These are phyloP conservation scores for Allodekkera sacchari DNA, from an alignment of 805 yeast genomes.

Conservation along the genomic window DNA sequence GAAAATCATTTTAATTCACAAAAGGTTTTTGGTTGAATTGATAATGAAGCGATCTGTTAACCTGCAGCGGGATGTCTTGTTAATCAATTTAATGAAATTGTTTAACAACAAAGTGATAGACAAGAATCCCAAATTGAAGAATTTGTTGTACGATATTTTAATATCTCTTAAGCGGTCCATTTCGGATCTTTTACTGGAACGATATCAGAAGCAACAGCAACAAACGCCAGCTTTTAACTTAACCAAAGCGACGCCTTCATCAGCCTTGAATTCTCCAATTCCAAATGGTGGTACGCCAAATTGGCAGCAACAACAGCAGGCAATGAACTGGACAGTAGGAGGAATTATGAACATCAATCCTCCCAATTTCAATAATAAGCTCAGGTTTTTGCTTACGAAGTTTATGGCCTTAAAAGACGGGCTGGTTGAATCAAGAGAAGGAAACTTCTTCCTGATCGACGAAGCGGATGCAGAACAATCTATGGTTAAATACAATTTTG, in stretches of 20 bases:
- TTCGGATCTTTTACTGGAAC: constrained; percentile 18
- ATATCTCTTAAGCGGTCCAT: constrained; percentile 39
- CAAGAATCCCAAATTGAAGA: constrained; percentile 40
- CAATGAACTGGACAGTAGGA: neutral
- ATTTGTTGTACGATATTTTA: constrained; percentile 51
- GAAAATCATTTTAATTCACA: constrained; percentile 52
- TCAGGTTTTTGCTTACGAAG: constrained; percentile 17
- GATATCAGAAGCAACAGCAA: constrained; percentile 8
- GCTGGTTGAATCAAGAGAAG: constrained; percentile 13
- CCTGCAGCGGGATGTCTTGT: constrained; percentile 35
- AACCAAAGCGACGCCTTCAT: no score
- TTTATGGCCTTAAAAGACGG: constrained; percentile 19
- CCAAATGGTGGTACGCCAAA: constrained; percentile 6
- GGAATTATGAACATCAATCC: constrained; percentile 22
- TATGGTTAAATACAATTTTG: constrained; percentile 30
- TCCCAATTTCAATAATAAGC: constrained; percentile 24
- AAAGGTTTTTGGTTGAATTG: constrained; percentile 38
- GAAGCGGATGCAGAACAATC: constrained; percentile 7
- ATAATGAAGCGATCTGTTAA: constrained; percentile 32
- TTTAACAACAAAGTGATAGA: constrained; percentile 36
- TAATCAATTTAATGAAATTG: constrained; percentile 38
- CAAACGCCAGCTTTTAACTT: constrained; percentile 17
- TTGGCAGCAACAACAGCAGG: constrained; percentile 3
- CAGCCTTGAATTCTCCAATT: no score
- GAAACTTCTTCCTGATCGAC: constrained; percentile 13